These are phyloP conservation scores for Larix kaempferi DNA, from an alignment of 75 land plant species.

Conservation along the genomic window DNA sequence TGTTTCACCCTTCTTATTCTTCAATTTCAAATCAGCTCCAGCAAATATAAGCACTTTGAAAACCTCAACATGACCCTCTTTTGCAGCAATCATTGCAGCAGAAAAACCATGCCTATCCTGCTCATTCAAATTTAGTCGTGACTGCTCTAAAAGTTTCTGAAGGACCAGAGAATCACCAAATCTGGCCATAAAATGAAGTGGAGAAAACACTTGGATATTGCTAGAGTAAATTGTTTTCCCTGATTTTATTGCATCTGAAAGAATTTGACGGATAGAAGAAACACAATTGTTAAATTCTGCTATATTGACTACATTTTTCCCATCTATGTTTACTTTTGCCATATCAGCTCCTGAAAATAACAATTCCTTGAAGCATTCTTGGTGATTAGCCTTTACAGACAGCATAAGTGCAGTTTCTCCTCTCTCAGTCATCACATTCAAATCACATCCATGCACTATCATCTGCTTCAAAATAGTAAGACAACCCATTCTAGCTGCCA, in stretches of 20 bases:
- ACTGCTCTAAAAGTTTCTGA: conserved; percentile 28
- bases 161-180: conserved; percentile 54
- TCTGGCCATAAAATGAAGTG: conserved; percentile 50
- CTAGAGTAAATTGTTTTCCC: conserved; percentile 41
- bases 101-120: conserved; percentile 73
- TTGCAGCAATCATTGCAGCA: conserved; percentile 72
- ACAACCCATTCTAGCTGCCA: conserved; percentile 62
- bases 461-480: conserved; percentile 38
- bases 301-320: conserved; percentile 41
- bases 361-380: conserved; percentile 57
- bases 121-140: conserved; percentile 36
- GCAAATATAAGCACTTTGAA: conserved; percentile 70
- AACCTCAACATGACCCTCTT: conserved; percentile 65
- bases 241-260: conserved; percentile 40
- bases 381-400: conserved; percentile 34
- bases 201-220: conserved; percentile 51
- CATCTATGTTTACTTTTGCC: conserved; percentile 40
- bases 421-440: conserved; percentile 34
- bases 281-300: conserved; percentile 36
- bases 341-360: conserved; percentile 72
- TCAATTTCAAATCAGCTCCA: conserved; percentile 71
- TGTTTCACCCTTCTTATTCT: conserved; percentile 52
- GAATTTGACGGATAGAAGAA: conserved; percentile 23
- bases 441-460: conserved; percentile 43
- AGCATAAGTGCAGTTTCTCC: conserved; percentile 65